Percentiles rank a stretch among this genome's conserved stretches.
phyloP scores from a whole-genome alignment of 768 basidiomycete genomes.

The Tulasnella calospora region DNA sequence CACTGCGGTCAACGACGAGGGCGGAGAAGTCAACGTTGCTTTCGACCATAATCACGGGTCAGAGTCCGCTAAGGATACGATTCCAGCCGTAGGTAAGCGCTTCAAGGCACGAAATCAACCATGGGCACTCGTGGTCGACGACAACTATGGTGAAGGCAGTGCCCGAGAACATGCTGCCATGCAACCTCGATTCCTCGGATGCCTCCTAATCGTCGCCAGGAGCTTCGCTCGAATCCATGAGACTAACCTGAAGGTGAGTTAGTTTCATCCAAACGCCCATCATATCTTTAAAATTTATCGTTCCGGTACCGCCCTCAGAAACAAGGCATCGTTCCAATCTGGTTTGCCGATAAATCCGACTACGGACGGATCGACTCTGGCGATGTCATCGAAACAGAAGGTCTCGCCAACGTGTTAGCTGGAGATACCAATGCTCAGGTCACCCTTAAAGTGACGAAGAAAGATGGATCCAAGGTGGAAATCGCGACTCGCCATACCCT shows the following conservation, averaged over 20 bases:
- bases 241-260: constrained; percentile 80
- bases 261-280: constrained; percentile 28
- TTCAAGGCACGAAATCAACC: constrained; percentile 79
- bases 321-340: constrained; percentile 95
- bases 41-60: constrained; percentile 54
- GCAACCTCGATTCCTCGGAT: constrained; percentile 88
- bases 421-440: constrained; percentile 41
- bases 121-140: constrained; percentile 92
- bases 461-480: constrained; percentile 57
- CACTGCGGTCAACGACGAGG: constrained; percentile 92
- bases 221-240: constrained; percentile 99
- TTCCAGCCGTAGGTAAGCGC: constrained; percentile 84
- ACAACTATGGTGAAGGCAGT: constrained; percentile 97
- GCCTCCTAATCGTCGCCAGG: constrained; percentile 78
- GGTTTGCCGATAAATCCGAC: constrained; percentile 82
- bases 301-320: constrained; percentile 51
- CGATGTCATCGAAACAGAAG: constrained; percentile 76
- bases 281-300: background rate
- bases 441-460: constrained; percentile 59
- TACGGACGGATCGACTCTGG: constrained; percentile 79
- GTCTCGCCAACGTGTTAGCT: constrained; percentile 62
- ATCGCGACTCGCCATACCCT: constrained; percentile 81
- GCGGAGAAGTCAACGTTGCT: constrained; percentile 86
- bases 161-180: constrained; percentile 97
- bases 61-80: constrained; percentile 61